Conservation (phyloP, 129 eudicot genomes). For the Apium graveolens region DNA sequence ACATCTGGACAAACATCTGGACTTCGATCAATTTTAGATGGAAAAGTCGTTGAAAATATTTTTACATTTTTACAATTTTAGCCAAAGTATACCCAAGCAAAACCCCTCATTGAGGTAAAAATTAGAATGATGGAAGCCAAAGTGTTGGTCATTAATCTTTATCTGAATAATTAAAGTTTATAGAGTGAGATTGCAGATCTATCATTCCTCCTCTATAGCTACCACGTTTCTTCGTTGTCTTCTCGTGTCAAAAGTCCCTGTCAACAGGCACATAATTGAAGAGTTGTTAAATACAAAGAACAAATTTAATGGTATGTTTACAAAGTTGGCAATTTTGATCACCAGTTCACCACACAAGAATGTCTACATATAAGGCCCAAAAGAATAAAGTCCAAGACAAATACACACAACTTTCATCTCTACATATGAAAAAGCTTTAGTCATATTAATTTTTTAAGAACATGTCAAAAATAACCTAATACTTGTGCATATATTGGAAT, state of each 20-base stretch:
- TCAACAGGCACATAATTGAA: neutral
- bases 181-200: constrained; percentile 69
- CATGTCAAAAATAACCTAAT: no score
- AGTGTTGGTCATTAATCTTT: constrained; percentile 33
- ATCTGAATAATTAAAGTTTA: constrained; percentile 65
- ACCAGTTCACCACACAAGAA: neutral
- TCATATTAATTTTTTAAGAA: neutral
- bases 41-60: no score
- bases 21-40: no score
- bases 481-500: no score
- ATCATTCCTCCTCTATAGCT: constrained; percentile 87
- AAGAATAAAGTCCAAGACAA: no score
- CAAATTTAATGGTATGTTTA: no score
- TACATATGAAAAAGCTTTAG: neutral
- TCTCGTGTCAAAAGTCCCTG: constrained; percentile 91
- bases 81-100: neutral
- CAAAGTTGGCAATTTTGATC: neutral
- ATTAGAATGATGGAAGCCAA: neutral
- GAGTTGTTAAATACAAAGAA: neutral
- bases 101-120: neutral
- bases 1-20: no score
- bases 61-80: no score
- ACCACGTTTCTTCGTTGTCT: constrained; percentile 96
- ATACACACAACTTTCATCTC: no score
- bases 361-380: no score